A percentile compares a stretch with the other conserved stretches of the same genome.
These are phyloP conservation scores for Micractinium conductrix DNA, from an alignment of 139 green algal species.

Conservation along the genomic window DNA sequence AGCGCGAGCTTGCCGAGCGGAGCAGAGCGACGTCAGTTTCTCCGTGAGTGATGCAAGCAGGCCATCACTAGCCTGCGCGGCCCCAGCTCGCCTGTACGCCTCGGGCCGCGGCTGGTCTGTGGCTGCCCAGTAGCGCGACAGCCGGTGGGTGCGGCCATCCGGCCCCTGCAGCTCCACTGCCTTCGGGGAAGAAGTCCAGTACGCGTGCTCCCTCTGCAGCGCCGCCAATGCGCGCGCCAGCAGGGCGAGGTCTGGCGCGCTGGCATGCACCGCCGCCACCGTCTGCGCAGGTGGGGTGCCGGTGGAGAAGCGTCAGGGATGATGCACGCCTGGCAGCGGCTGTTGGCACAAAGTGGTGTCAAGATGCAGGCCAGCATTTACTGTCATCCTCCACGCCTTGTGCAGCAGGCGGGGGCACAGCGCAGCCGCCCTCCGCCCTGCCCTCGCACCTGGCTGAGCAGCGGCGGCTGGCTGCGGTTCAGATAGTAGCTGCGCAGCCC, in stretches of 20 bases:
- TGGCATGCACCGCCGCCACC: slow-evolving; percentile 58
- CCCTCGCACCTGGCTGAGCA: slow-evolving; percentile 66
- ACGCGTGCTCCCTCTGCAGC: slow-evolving; percentile 77
- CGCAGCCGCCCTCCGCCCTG: not conserved
- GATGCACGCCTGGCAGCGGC: no score
- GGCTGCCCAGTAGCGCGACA: slow-evolving; percentile 84
- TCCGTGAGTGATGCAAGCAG: no score
- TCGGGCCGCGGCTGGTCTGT: slow-evolving; percentile 84
- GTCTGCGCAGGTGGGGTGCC: slow-evolving; percentile 28
- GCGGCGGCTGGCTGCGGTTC: slow-evolving; percentile 92
- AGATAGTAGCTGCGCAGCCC: slow-evolving; percentile 92
- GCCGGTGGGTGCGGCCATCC: slow-evolving; percentile 42
- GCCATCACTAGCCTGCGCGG: no score
- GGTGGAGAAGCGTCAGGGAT: no score
- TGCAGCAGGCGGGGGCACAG: no score
- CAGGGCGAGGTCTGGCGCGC: slow-evolving; percentile 42
- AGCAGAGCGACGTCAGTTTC: no score
- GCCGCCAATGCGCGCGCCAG: slow-evolving; percentile 63
- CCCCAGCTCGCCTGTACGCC: slow-evolving; percentile 64
- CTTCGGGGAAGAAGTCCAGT: slow-evolving; percentile 66
- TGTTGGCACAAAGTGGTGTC: no score
- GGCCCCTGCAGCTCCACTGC: slow-evolving; percentile 43
- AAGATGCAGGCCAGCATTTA: no score
- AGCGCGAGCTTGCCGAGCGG: no score
- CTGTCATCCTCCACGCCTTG: not conserved